Percentiles rank a stretch among this genome's conserved stretches.
Conservation (phyloP, 2,329 filamentous ascomycete species). For the Tolypocladium ovalisporum region DNA sequence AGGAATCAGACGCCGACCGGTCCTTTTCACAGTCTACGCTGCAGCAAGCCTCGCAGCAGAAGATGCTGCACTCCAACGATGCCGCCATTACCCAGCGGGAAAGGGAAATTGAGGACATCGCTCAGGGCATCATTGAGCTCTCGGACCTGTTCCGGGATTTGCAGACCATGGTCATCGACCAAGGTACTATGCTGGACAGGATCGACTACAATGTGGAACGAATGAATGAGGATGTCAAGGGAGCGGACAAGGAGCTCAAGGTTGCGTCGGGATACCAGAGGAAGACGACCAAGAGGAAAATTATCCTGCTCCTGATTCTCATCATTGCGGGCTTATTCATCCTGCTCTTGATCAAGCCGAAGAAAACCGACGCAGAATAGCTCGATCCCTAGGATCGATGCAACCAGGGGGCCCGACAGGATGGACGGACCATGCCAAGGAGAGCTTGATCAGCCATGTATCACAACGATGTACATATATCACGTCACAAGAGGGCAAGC, state of each 20-base stretch:
- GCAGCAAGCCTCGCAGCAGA: constrained; percentile 62
- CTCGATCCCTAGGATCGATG: neutral
- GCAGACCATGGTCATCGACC: constrained; percentile 89
- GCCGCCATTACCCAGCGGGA: constrained; percentile 82
- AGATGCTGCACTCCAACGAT: constrained; percentile 65
- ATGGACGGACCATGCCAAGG: neutral
- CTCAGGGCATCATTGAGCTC: constrained; percentile 93
- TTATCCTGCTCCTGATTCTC: constrained; percentile 79
- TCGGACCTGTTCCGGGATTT: constrained; percentile 95
- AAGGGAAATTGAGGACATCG: constrained; percentile 94
- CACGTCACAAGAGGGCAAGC: constrained; percentile 11
- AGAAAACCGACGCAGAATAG: constrained; percentile 26
- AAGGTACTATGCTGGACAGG: constrained; percentile 82
- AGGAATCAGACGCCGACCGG: constrained; percentile 89
- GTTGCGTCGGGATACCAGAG: constrained; percentile 84
- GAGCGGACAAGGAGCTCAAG: constrained; percentile 82
- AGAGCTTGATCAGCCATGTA: constrained; percentile 10
- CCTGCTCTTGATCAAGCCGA: constrained; percentile 70
- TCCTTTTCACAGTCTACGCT: constrained; percentile 85
- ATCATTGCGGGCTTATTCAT: constrained; percentile 83
- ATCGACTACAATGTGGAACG: constrained; percentile 97
- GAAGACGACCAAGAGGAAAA: constrained; percentile 79
- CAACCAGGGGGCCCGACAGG: neutral
- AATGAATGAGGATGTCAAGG: constrained; percentile 89
- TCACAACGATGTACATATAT: constrained; percentile 15